Percentiles rank a stretch among this genome's conserved stretches.
Conservation (phyloP, 192 early-diverging fungal genomes). For the Haplosporangium gracile region DNA sequence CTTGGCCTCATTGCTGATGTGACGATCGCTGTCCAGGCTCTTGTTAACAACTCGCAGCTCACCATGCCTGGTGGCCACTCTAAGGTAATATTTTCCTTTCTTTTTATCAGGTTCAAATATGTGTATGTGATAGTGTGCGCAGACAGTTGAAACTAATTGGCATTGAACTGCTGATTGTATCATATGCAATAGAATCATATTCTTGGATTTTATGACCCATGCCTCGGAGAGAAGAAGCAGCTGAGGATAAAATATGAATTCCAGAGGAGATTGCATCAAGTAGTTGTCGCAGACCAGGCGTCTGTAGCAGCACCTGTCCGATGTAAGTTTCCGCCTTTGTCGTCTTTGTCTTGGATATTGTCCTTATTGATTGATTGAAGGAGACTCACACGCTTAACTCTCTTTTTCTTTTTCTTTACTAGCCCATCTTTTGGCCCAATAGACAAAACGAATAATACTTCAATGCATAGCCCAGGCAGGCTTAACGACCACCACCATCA, state of each 20-base stretch:
- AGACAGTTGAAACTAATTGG: not conserved
- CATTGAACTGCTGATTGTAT: too few relatives aligned
- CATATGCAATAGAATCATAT: slow-evolving; percentile 73
- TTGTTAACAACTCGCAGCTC: slow-evolving; percentile 89
- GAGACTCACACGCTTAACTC: not conserved
- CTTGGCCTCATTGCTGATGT: slow-evolving; percentile 77
- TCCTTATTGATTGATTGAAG: not conserved
- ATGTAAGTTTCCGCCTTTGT: slow-evolving; percentile 55
- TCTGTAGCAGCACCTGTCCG: slow-evolving; percentile 88
- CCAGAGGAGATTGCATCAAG: slow-evolving; percentile 82
- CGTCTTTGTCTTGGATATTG: not conserved
- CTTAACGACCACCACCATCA: not conserved
- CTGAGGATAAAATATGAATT: slow-evolving; percentile 90
- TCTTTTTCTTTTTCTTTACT: not conserved
- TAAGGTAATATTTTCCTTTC: slow-evolving; percentile 69
- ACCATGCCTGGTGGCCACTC: slow-evolving; percentile 88
- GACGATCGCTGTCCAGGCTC: slow-evolving; percentile 84
- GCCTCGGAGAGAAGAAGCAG: slow-evolving; percentile 87
- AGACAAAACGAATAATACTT: slow-evolving; percentile 6
- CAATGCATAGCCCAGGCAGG: not conserved
- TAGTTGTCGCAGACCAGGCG: slow-evolving; percentile 81
- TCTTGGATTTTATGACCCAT: slow-evolving; percentile 96
- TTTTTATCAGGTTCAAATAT: not conserved
- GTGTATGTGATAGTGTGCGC: not conserved
- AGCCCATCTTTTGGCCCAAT: slow-evolving; percentile 56